Evolutionary conservation across 2,329 filamentous ascomycete species (phyloP), one percentile per base, ranked within the genome.

Genomic region (Cladophialophora exuberans): DNA sequence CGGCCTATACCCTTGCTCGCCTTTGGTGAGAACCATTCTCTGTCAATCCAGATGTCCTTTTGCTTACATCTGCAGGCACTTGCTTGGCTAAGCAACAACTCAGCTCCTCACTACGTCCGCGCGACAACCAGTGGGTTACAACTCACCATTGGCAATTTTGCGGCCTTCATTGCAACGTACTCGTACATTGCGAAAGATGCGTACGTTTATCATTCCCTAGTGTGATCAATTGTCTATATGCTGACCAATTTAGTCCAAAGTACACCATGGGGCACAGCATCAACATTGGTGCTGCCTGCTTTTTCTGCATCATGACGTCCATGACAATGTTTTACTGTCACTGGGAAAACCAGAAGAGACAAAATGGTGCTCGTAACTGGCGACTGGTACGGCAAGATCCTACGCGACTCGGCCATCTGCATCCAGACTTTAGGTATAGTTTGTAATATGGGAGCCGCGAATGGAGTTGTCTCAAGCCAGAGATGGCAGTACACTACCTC

Each of bases 141-240:
- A 68, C 73, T 88, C 22, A 80, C 81, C 1, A 81, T 88, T 62
- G 85, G 84, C 0, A 88, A 88, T 60, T 81, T 78, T 9, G 84
- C 84, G 43, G 85, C 85, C 0, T 86, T 88, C 62, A 83, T 88
- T 1, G 82, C 85, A 0, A 82, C 79, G 11, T 56, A 62, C 49
- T 62, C 58, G 4, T 60, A 52, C 10, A 65, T 79, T 3, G 62
- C 66, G n/a, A 61, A 68, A 52, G 74, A 78, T 63, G 71, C 69
- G 64, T 73, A 62, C 64, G 70, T 69, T 11, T 38, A 2, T 38
- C n/a, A 31, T 6, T 31, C 6, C 28, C 28, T 38, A n/a, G 33
- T 38, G 33, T 38, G n/a, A n/a, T 11, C n/a, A 38, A 17, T 18
- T n/a, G 13, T 17, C 6, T 13, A 41, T 10, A 41, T 6, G 36